Evolutionary conservation across 257 asterid species (phyloP).

Genomic region (Solanum ahanhuiri): DNA sequence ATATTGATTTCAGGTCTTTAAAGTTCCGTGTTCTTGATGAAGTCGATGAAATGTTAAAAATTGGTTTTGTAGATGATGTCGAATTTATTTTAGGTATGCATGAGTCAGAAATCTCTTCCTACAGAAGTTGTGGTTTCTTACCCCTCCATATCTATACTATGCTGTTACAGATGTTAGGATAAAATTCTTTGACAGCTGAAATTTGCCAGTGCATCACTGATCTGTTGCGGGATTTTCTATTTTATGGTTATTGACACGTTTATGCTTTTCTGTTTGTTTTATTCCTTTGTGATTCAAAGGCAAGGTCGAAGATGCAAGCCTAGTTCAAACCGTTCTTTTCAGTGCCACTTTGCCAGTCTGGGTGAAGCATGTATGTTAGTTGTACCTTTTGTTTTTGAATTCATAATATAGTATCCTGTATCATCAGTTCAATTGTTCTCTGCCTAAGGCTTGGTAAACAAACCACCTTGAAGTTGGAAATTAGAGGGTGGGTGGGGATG

Average conservation of each 20-base stretch:
- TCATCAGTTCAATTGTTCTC: neutral
- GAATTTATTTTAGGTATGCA: slow-evolving; percentile 84
- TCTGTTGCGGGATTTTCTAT: neutral
- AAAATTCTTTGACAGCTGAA: neutral
- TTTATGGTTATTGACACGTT: neutral
- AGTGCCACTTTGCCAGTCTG: slow-evolving; percentile 91
- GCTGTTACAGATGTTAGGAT: neutral
- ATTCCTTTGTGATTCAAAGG: slow-evolving; percentile 23
- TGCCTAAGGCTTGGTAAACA: neutral
- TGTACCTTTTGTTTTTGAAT: neutral
- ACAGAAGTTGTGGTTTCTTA: neutral
- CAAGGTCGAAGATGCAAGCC: slow-evolving; percentile 70
- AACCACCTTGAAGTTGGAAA: neutral
- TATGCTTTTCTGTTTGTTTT: neutral
- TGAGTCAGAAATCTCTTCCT: neutral
- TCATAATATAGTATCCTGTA: neutral
- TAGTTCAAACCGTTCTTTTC: slow-evolving; percentile 92
- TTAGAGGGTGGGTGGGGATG: neutral
- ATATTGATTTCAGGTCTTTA: slow-evolving; percentile 59
- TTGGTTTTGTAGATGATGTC: slow-evolving; percentile 99
- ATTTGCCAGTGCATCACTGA: neutral
- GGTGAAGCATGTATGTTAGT: slow-evolving; percentile 59
- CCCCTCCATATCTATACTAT: neutral
- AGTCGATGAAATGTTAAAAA: slow-evolving; percentile 98
- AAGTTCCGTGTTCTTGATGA: slow-evolving; percentile 96